Conservation (phyloP, 1,284 basidiomycete genomes). For the Boletus hoseneyae region DNA sequence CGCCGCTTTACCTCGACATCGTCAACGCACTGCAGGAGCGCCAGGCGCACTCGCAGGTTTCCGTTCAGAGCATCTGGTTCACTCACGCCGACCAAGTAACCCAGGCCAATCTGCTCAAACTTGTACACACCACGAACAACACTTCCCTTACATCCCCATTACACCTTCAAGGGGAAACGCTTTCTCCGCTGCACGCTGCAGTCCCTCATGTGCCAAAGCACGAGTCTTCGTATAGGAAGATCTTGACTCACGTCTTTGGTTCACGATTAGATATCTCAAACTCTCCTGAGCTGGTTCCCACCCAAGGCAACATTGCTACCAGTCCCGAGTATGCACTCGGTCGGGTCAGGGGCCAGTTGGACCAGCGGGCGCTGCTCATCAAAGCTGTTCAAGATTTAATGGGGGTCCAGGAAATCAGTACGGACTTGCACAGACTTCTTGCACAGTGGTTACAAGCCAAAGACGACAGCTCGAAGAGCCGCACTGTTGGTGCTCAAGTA, state of each 20-base stretch:
- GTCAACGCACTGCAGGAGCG: conserved; percentile 69
- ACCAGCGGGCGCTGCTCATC: conserved; percentile 65
- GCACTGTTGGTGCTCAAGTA: conserved; percentile 59
- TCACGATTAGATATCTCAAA: conserved; percentile 88
- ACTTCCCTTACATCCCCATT: conserved; percentile 41
- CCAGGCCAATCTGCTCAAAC: conserved; percentile 44
- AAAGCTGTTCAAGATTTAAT: conserved; percentile 60
- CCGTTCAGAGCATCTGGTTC: conserved; percentile 60
- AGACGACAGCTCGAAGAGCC: conserved; percentile 57
- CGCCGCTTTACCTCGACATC: conserved; percentile 84
- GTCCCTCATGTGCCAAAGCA: conserved; percentile 77
- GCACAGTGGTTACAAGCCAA: conserved; percentile 77
- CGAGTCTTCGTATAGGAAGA: conserved; percentile 89
- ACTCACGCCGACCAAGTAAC: conserved; percentile 47
- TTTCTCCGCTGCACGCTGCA: conserved; percentile 19
- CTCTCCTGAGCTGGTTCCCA: conserved; percentile 67
- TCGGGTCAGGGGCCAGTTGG: conserved; percentile 80
- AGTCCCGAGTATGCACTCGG: conserved; percentile 94
- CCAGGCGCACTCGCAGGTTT: conserved; percentile 46
- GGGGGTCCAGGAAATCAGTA: conserved; percentile 44
- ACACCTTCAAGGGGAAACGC: conserved; percentile 40
- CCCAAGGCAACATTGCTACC: conserved; percentile 73
- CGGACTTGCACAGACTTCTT: conserved; percentile 68
- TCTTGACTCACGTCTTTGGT: conserved; percentile 80
- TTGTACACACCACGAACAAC: conserved; percentile 43